phyloP scores from a whole-genome alignment of 805 yeast genomes.

The Schwanniomyces sp. region DNA sequence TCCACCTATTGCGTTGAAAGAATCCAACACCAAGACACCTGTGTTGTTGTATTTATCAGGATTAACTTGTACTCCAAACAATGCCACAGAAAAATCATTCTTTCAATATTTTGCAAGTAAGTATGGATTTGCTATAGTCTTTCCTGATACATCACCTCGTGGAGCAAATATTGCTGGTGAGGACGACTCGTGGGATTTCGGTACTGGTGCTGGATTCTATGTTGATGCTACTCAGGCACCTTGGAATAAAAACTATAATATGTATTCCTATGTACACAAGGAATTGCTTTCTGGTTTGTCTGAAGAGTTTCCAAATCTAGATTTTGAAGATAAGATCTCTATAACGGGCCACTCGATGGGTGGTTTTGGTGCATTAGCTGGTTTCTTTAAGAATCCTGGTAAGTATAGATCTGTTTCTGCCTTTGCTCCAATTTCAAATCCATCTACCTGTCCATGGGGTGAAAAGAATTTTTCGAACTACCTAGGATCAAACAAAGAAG shows the following conservation, averaged over 20 bases:
- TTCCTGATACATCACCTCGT: slow-evolving; percentile 97
- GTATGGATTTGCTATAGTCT: slow-evolving; percentile 83
- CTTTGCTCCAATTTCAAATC: slow-evolving; percentile 87
- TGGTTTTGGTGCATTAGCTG: slow-evolving; percentile 86
- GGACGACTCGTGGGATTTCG: slow-evolving; percentile 84
- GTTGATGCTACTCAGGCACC: slow-evolving; percentile 78
- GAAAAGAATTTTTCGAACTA: slow-evolving; percentile 78
- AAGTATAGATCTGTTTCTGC: slow-evolving; percentile 80
- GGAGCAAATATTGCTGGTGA: slow-evolving; percentile 79
- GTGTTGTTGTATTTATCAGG: slow-evolving; percentile 83
- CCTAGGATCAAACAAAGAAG: slow-evolving; percentile 58
- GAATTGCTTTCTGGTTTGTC: slow-evolving; percentile 65
- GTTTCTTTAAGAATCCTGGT: slow-evolving; percentile 65
- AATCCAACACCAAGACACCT: slow-evolving; percentile 49
- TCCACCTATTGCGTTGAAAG: slow-evolving; percentile 46
- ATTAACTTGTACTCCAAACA: slow-evolving; percentile 89
- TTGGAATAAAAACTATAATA: slow-evolving; percentile 71
- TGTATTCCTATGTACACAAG: slow-evolving; percentile 79
- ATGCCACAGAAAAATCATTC: slow-evolving; percentile 91
- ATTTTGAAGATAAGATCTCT: slow-evolving; percentile 58
- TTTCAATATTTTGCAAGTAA: slow-evolving; percentile 78
- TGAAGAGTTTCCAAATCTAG: slow-evolving; percentile 46
- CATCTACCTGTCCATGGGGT: slow-evolving; percentile 83
- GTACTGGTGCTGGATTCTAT: slow-evolving; percentile 94
- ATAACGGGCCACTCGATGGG: slow-evolving; percentile 99